Evolutionary conservation across 495 filamentous ascomycete genomes (phyloP), one percentile per base, ranked within the genome.

Genomic region (Xylaria acuta): DNA sequence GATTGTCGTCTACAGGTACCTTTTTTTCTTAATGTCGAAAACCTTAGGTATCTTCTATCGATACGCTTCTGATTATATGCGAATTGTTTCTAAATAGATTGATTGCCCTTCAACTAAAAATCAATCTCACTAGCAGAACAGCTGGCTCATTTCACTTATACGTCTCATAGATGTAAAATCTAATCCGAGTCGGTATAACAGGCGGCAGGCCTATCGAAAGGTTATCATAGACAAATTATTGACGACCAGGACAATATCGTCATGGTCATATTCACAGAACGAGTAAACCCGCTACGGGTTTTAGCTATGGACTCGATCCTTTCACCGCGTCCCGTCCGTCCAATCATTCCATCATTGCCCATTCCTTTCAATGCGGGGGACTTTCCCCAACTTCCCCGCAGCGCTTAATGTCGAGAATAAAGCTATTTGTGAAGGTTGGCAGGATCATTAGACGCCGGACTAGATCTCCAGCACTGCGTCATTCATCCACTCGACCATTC

Each of bases 401-500:
- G 67, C 67, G 36, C 67, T 58, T 45, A 41, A 54, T 7, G 6
- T 43, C 27, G 18, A 18, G 60, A 9, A 43, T n/a, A 41, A 40
- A n/a, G 43, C 20, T n/a, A 25, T 41, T 25, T 67, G 47, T 27
- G 18, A 18, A 36, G 64, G 14, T 40, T 7, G 8, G 32, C 12
- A 53, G 30, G 43, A 45, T 20, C 41, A 53, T 49, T 67, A 56
- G 32, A 56, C 65, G 64, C 65, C 30, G 22, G 49, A 4, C 43
- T 22, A 54, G 65, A 67, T 67, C 65, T 67, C 49, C 34, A 56
- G 22, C n/a, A 18, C 34, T 49, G 49, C 34, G 65, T 67, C 65
- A 67, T 67, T 47, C 45, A n/a, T 47, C 30, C 32, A 53, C 41
- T 54, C 14, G 34, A 6, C 49, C 65, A 67, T 56, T 56, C 49